These are phyloP conservation scores for Cytospora paraplurivora DNA, from an alignment of 2,329 filamentous ascomycete species.

Conservation along the genomic window DNA sequence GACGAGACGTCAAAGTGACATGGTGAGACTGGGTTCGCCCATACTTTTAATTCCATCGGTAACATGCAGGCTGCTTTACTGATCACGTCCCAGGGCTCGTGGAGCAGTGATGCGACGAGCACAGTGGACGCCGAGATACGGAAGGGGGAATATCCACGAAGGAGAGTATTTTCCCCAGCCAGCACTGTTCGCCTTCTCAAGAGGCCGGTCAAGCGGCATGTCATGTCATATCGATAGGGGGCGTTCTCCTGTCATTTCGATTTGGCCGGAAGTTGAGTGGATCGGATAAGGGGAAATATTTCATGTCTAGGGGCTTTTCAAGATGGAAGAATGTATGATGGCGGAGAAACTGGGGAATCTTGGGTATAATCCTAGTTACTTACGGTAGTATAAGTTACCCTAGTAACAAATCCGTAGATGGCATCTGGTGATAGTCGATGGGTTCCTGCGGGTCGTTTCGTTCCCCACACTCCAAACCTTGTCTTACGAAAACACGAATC, in stretches of 20 bases:
- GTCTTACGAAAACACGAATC: too few species aligned
- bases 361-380: too few species aligned
- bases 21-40: neutral
- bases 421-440: too few species aligned
- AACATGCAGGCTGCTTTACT: neutral
- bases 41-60: neutral
- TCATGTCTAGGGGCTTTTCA: neutral
- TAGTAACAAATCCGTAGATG: too few species aligned
- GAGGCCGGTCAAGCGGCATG: neutral
- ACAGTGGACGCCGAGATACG: neutral
- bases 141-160: conserved; percentile 22
- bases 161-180: neutral
- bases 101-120: conserved; percentile 9
- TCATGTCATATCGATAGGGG: neutral
- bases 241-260: conserved; percentile 18
- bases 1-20: conserved; percentile 10
- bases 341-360: conserved; percentile 3
- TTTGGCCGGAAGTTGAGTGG: conserved; percentile 6
- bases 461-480: too few species aligned
- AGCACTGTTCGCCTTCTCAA: neutral
- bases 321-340: neutral
- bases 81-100: conserved; percentile 1
- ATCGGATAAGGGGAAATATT: conserved; percentile 2
- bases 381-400: too few species aligned
- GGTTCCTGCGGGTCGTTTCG: too few species aligned